These are phyloP conservation scores for Zygoascus ofunaensis DNA, from an alignment of 805 yeast species.

Conservation along the genomic window DNA sequence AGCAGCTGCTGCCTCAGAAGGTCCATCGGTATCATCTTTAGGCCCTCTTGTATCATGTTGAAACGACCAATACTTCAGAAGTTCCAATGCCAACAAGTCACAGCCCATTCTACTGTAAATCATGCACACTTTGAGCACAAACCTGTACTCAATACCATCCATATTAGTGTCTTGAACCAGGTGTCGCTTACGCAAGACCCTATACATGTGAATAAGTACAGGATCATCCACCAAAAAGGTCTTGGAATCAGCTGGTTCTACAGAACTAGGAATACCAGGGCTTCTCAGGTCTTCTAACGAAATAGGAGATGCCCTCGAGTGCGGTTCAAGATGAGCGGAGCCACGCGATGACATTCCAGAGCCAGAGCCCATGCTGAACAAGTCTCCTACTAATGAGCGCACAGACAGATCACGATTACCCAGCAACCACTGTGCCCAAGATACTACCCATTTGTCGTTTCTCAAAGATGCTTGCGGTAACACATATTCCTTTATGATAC, in stretches of 20 bases:
- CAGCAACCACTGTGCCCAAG: constrained; percentile 71
- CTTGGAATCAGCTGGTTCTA: not conserved
- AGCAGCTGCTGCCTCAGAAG: not conserved
- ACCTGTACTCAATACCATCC: constrained; percentile 42
- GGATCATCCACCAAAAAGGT: constrained; percentile 70
- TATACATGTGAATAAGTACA: constrained; percentile 58
- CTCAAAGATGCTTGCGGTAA: constrained; percentile 47
- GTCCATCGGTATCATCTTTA: not conserved
- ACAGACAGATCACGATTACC: constrained; percentile 43
- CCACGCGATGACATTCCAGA: not conserved
- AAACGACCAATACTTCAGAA: constrained; percentile 55
- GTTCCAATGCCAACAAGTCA: constrained; percentile 58
- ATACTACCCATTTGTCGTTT: constrained; percentile 75
- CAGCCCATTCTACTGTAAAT: constrained; percentile 88
- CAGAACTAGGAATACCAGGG: not conserved
- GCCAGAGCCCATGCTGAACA: not conserved
- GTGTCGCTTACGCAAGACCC: constrained; percentile 41
- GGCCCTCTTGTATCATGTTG: not conserved
- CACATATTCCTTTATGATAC: constrained; percentile 41
- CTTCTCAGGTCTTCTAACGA: not conserved
- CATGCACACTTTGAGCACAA: constrained; percentile 51
- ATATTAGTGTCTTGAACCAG: constrained; percentile 31
- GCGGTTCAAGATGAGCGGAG: not conserved
- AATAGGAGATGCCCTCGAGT: not conserved
- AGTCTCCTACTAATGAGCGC: constrained; percentile 44